These are phyloP conservation scores for Tanacetum coccineum DNA, from an alignment of 129 eudicot species.

Conservation along the genomic window DNA sequence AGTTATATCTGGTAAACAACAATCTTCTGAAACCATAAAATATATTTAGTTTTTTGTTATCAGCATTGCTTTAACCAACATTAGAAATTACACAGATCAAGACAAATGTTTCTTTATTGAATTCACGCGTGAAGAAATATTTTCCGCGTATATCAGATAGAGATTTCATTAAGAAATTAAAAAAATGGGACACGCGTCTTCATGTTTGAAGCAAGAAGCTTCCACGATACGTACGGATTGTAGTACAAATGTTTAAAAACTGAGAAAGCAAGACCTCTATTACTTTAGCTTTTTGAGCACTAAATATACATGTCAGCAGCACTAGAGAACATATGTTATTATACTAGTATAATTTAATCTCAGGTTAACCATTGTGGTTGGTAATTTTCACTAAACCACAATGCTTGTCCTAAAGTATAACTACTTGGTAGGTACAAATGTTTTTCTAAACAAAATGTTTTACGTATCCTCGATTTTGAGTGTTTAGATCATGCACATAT, in stretches of 20 bases:
- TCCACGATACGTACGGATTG: constrained; percentile 27
- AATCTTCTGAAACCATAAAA: constrained; percentile 11
- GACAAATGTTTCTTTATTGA: constrained; percentile 7
- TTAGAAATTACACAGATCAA: background rate
- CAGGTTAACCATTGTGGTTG: constrained; percentile 21
- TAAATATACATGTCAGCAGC: constrained; percentile 25
- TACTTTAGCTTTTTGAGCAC: constrained; percentile 23
- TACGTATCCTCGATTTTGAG: background rate
- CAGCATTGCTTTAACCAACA: background rate
- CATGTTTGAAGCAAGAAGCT: constrained; percentile 20
- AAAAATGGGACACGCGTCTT: constrained; percentile 14
- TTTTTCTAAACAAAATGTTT: background rate
- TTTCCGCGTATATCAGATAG: background rate
- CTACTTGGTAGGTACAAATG: constrained; percentile 19
- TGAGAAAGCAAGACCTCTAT: constrained; percentile 23
- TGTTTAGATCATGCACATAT: background rate
- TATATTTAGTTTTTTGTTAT: constrained; percentile 7
- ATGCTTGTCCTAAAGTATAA: constrained; percentile 12
- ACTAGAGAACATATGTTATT: constrained; percentile 10
- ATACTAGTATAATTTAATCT: constrained; percentile 13
- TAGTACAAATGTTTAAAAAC: constrained; percentile 27
- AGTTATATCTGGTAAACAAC: constrained; percentile 20
- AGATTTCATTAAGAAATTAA: background rate
- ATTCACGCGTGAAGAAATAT: background rate
- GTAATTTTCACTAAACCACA: constrained; percentile 18